A percentile compares a stretch with the other conserved stretches of the same genome.
Evolutionary conservation across 768 basidiomycete genomes (phyloP).

Genomic region (Gelatoporia subvermispora): DNA sequence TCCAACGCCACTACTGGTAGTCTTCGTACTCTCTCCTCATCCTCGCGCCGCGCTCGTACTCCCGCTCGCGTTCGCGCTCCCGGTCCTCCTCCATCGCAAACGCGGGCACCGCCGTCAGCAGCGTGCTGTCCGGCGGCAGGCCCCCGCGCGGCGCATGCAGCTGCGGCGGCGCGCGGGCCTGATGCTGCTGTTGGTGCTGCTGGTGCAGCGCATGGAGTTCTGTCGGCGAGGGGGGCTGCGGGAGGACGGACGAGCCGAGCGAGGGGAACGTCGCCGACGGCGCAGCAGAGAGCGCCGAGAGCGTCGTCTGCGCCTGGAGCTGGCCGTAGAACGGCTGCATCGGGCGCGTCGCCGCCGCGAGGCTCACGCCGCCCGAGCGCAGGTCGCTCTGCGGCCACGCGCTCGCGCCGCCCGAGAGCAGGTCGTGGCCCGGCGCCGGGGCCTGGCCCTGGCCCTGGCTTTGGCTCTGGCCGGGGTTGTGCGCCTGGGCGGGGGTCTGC

Average conservation of each 20-base stretch:
- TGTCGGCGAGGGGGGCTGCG: not conserved
- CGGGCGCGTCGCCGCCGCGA: not conserved
- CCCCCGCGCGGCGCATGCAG: slow-evolving; percentile 12
- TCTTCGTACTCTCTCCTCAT: no score
- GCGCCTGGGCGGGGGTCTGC: slow-evolving; percentile 1
- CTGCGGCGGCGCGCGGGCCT: not conserved
- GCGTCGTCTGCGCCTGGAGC: not conserved
- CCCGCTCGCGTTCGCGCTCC: slow-evolving; percentile 5
- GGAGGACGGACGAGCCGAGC: slow-evolving; percentile 3
- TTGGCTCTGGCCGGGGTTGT: slow-evolving; percentile 5
- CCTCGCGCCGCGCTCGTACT: not conserved
- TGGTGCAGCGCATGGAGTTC: not conserved
- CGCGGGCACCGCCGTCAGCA: slow-evolving; percentile 66
- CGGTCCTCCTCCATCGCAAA: slow-evolving; percentile 37
- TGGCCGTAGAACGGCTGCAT: slow-evolving; percentile 3
- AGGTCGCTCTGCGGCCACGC: not conserved
- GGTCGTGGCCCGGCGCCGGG: no score
- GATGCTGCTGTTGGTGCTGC: not conserved
- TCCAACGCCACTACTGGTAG: no score
- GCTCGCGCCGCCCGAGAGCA: not conserved
- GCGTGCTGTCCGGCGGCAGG: slow-evolving; percentile 44
- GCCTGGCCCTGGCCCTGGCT: slow-evolving; percentile 1
- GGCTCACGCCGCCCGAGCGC: no score
- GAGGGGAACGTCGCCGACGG: slow-evolving; percentile 13
- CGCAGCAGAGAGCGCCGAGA: slow-evolving; percentile 9